phyloP scores from a whole-genome alignment of 139 green algal species.

The Bryopsis sp. region DNA sequence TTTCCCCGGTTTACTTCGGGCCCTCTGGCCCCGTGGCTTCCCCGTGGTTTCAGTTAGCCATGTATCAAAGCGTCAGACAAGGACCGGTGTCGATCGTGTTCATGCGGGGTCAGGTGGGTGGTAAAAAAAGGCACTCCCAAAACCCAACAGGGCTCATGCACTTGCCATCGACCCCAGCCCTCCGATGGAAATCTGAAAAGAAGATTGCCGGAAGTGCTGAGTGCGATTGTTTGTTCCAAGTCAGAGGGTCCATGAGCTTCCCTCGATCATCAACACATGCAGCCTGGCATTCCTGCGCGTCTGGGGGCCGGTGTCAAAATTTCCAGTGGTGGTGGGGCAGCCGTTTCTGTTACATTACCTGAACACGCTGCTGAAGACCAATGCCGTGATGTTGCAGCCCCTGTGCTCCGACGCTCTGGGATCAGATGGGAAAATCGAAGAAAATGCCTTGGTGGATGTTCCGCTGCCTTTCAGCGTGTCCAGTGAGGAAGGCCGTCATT shows the following conservation, averaged over 20 bases:
- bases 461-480: neutral
- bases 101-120: conserved; percentile 29
- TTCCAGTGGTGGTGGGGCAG: conserved; percentile 30
- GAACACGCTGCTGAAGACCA: conserved; percentile 57
- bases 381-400: conserved; percentile 68
- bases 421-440: neutral
- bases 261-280: neutral
- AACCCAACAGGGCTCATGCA: neutral
- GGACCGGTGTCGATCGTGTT: conserved; percentile 57
- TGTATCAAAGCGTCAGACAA: conserved; percentile 43
- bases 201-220: neutral
- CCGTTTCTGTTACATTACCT: conserved; percentile 56
- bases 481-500: neutral
- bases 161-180: neutral
- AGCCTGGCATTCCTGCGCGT: neutral
- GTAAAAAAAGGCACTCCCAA: neutral
- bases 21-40: conserved; percentile 39
- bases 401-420: conserved; percentile 20
- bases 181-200: neutral
- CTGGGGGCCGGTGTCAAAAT: neutral
- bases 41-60: conserved; percentile 66
- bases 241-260: conserved; percentile 11
- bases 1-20: conserved; percentile 52
- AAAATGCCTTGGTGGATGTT: conserved; percentile 12
- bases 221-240: conserved; percentile 3